A percentile compares a stretch with the other conserved stretches of the same genome.
These are phyloP conservation scores for Coprinopsis marcescibilis DNA, from an alignment of 768 basidiomycete species.

Conservation along the genomic window DNA sequence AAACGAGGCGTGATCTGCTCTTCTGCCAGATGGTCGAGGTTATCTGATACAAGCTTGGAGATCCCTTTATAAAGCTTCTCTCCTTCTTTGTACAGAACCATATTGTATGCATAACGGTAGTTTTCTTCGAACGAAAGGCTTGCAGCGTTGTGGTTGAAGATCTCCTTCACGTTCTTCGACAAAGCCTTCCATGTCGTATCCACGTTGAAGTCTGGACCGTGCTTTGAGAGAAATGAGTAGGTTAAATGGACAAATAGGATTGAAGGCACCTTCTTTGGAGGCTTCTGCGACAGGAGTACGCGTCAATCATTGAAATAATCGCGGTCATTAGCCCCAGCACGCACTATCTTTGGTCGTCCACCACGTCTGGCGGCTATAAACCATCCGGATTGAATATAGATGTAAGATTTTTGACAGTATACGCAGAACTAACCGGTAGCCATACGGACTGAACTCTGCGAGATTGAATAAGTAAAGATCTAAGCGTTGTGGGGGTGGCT, in stretches of 20 bases:
- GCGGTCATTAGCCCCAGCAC: constrained; percentile 16
- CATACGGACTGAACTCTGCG: too few species aligned
- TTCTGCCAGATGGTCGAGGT: constrained; percentile 74
- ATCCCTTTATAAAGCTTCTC: constrained; percentile 85
- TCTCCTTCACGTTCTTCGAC: constrained; percentile 83
- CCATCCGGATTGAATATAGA: too few species aligned
- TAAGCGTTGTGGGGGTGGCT: too few species aligned
- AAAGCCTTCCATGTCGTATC: constrained; percentile 83
- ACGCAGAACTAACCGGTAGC: constrained; percentile 13
- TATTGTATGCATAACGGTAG: constrained; percentile 90
- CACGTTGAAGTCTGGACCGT: constrained; percentile 67
- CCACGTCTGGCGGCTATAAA: constrained; percentile 28
- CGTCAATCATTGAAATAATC: constrained; percentile 5
- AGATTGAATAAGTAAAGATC: too few species aligned
- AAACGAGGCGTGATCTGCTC: constrained; percentile 78
- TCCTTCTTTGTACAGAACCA: constrained; percentile 85
- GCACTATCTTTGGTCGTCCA: constrained; percentile 41
- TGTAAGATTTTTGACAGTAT: neutral
- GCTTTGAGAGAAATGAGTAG: constrained; percentile 33
- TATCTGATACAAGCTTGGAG: constrained; percentile 68
- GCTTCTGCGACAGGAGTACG: constrained; percentile 29
- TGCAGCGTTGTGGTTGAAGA: constrained; percentile 89
- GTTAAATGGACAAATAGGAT: too few species aligned
- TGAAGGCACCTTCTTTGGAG: constrained; percentile 37
- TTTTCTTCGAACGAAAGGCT: constrained; percentile 77